phyloP scores from a whole-genome alignment of 2,329 filamentous ascomycete genomes.

The Blastomyces parvus region DNA sequence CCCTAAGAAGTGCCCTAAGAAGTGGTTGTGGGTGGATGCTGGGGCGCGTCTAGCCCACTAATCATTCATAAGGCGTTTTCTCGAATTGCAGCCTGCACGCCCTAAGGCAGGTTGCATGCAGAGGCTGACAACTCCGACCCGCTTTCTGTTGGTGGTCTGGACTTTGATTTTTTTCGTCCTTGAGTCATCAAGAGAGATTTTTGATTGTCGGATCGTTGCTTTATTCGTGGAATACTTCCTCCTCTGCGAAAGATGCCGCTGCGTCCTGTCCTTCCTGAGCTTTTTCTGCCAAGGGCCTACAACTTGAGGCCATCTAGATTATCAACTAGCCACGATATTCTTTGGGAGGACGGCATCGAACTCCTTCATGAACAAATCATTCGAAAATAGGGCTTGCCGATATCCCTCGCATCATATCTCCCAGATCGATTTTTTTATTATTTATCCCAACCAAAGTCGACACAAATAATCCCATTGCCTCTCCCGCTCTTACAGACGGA shows the following conservation, averaged over 20 bases:
- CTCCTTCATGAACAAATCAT: background rate
- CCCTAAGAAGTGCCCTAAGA: background rate
- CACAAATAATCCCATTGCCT: background rate
- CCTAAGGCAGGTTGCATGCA: too few species aligned
- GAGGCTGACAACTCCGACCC: too few species aligned
- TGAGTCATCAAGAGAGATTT: too few species aligned
- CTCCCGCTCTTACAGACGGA: background rate
- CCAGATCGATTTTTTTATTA: background rate
- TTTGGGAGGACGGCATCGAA: background rate
- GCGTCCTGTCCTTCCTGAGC: too few species aligned
- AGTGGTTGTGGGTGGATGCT: background rate
- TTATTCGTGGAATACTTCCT: too few species aligned
- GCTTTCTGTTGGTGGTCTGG: background rate
- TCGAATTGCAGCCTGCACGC: background rate
- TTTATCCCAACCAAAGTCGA: background rate
- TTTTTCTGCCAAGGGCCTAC: too few species aligned
- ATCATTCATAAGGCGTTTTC: background rate
- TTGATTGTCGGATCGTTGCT: too few species aligned
- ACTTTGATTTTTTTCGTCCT: background rate
- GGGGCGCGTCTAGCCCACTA: background rate
- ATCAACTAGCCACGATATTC: too few species aligned
- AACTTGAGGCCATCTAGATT: too few species aligned
- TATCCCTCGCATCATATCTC: background rate
- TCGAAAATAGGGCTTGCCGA: background rate
- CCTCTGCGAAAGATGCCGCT: too few species aligned